Evolutionary conservation across 257 asterid species (phyloP).

Genomic region (Marsdenia floribunda): DNA sequence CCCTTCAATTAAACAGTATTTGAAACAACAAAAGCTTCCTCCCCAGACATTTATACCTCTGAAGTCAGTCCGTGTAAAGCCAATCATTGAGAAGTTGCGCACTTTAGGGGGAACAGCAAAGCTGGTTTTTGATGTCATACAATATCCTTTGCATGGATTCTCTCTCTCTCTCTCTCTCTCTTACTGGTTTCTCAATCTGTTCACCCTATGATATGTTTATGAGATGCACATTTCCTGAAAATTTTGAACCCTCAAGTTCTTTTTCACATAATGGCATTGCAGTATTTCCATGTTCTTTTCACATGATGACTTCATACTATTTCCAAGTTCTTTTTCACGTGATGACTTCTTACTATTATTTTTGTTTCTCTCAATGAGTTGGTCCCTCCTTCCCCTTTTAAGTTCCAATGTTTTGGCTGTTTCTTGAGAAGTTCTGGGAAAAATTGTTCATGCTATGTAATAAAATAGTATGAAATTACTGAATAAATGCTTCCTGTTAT

Average conservation of each 20-base stretch:
- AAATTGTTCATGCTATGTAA: neutral
- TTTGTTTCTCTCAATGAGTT: neutral
- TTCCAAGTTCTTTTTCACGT: neutral
- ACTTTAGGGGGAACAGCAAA: constrained; percentile 89
- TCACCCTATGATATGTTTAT: neutral
- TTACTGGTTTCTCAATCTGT: neutral
- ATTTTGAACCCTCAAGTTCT: neutral
- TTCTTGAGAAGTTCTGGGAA: neutral
- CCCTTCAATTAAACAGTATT: constrained; percentile 45
- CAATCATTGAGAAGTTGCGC: constrained; percentile 82
- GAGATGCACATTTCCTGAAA: neutral
- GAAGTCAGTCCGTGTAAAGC: constrained; percentile 86
- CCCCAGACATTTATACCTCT: constrained; percentile 99
- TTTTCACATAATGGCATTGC: too few relatives aligned
- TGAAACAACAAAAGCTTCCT: constrained; percentile 97
- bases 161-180: neutral
- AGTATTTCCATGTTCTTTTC: neutral
- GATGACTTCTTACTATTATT: neutral
- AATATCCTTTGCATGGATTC: constrained; percentile 62
- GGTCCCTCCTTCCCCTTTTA: neutral
- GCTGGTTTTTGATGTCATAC: constrained; percentile 86
- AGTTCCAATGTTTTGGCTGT: neutral
- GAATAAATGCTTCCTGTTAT: neutral
- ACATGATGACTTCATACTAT: neutral
- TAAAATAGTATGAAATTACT: neutral